These are phyloP conservation scores for Dictyostelium purpureum DNA, from an alignment of 78 protist genomes.

Conservation along the genomic window DNA sequence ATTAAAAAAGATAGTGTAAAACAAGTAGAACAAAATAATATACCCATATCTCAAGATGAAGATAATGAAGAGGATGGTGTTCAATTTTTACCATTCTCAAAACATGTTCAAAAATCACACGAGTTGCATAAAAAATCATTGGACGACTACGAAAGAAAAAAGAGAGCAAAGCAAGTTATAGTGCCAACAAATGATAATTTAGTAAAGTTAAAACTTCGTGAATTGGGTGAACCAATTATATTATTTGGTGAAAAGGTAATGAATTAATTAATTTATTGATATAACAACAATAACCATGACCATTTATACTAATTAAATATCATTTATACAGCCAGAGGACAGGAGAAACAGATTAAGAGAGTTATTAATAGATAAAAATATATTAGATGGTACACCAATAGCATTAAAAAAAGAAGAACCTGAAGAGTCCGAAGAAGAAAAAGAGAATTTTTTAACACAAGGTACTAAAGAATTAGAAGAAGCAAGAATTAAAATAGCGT, in stretches of 20 bases:
- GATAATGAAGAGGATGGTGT: not conserved
- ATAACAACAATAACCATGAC: not conserved
- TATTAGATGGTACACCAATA: conserved; percentile 38
- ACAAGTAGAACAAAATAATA: not conserved
- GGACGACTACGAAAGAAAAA: conserved; percentile 59
- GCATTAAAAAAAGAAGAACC: not conserved
- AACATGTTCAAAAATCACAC: conserved; percentile 37
- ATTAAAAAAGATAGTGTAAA: conserved; percentile 4
- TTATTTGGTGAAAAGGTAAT: conserved; percentile 82
- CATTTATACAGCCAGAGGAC: not conserved
- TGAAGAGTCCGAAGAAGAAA: not conserved
- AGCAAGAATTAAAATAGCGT: conserved; percentile 19
- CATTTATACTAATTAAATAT: not conserved
- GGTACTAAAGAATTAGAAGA: conserved; percentile 40
- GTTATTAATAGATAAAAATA: conserved; percentile 38
- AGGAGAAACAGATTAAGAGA: conserved; percentile 5
- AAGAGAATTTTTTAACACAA: conserved; percentile 44
- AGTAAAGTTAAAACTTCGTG: conserved; percentile 62
- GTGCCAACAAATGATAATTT: conserved; percentile 61
- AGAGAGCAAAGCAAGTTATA: conserved; percentile 20
- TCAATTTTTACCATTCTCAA: conserved; percentile 63
- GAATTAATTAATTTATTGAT: no score
- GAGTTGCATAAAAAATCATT: not conserved
- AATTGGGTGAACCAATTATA: conserved; percentile 79
- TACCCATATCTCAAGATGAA: not conserved